A percentile compares a stretch with the other conserved stretches of the same genome.
These are phyloP conservation scores for Paxillus involutus DNA, from an alignment of 768 basidiomycete species.

Conservation along the genomic window DNA sequence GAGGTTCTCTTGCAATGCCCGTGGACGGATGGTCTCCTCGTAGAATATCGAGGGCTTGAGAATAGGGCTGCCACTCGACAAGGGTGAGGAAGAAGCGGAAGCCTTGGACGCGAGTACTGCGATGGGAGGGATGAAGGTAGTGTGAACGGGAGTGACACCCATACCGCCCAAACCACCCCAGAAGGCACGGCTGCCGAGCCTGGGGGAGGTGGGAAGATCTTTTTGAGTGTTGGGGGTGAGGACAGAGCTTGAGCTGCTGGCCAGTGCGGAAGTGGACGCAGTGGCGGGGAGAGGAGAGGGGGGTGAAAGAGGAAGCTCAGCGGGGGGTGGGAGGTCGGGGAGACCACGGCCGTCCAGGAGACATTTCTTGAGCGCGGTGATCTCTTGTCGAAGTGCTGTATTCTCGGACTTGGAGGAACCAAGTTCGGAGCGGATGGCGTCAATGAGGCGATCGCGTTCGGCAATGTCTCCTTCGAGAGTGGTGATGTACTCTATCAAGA, in stretches of 20 bases:
- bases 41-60: constrained; percentile 32
- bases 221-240: constrained; percentile 75
- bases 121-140: constrained; percentile 77
- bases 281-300: constrained; percentile 42
- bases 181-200: constrained; percentile 53
- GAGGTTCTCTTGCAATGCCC: constrained; percentile 23
- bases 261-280: constrained; percentile 14
- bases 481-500: constrained; percentile 80
- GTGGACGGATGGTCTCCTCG: constrained; percentile 25
- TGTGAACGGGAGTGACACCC: constrained; percentile 83
- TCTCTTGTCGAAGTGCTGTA: constrained; percentile 75
- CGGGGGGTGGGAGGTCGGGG: constrained; percentile 46
- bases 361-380: constrained; percentile 69
- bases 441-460: constrained; percentile 87
- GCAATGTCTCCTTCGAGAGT: constrained; percentile 93
- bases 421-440: constrained; percentile 82
- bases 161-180: constrained; percentile 80
- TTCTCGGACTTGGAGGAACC: constrained; percentile 82
- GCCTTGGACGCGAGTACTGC: constrained; percentile 31
- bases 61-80: constrained; percentile 26
- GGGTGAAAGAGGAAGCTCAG: constrained; percentile 35
- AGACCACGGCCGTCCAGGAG: constrained; percentile 66
- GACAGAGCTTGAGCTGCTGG: constrained; percentile 24
- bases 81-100: constrained; percentile 4
- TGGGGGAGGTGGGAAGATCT: constrained; percentile 66